Conservation (phyloP, 2,329 filamentous ascomycete species). For the Nakataea oryzae region DNA sequence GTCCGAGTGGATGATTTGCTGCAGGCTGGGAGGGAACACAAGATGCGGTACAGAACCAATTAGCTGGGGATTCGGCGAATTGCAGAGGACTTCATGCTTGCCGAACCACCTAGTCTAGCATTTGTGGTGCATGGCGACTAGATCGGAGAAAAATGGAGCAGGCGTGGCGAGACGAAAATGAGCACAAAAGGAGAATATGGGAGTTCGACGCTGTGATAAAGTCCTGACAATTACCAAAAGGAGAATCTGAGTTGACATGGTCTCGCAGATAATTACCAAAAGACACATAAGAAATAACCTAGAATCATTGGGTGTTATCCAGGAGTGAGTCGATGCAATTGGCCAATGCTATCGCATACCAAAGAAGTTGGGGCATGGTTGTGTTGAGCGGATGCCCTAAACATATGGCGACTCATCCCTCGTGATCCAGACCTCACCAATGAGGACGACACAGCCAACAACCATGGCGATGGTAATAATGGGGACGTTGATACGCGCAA, state of each 20-base stretch:
- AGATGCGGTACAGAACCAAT: no score
- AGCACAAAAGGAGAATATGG: neutral
- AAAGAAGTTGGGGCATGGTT: neutral
- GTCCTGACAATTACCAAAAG: neutral
- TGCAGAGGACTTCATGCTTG: neutral
- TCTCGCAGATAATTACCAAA: neutral
- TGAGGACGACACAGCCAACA: slow-evolving; percentile 49
- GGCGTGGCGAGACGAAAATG: no score
- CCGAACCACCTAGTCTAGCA: neutral
- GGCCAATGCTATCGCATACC: neutral
- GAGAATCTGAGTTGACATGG: neutral
- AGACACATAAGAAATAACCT: neutral
- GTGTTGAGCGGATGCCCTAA: neutral
- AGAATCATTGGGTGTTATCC: no score
- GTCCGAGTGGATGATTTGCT: no score
- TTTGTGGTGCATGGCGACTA: no score
- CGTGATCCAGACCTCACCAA: slow-evolving; percentile 54
- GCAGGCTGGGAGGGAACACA: no score
- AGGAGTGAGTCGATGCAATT: neutral
- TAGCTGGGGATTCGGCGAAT: neutral
- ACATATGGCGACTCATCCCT: slow-evolving; percentile 17
- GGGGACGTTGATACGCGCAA: slow-evolving; percentile 57
- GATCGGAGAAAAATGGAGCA: no score
- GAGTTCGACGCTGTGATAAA: no score
- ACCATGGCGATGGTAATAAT: slow-evolving; percentile 62